Evolutionary conservation across 352 stramenopile species (phyloP), one percentile per base, ranked within the genome.

Genomic region (Pythium vanterpoolii): DNA sequence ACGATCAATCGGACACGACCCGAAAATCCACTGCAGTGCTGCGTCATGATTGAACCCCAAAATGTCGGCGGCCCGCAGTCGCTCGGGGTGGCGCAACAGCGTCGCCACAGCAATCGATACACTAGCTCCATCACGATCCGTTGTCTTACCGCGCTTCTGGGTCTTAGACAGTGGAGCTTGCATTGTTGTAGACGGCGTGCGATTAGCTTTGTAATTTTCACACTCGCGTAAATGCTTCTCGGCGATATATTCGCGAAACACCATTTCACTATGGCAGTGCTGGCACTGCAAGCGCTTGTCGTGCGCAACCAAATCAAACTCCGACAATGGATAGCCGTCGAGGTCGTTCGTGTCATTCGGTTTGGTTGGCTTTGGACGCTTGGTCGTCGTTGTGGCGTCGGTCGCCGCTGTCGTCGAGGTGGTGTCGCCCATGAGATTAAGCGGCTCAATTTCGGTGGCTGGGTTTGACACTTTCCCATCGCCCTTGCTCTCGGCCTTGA

Each of bases 21-120:
- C 62, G 24, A 63, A 64, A 18, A 69, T 51, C 62, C 62, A 69
- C 26, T 3, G 19, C 16, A 50, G 27, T 5, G 26, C 40, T 11
- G 34, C 5, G 9, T 59, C 38, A 7, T 48, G 44, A 34, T 63
- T 40, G 44, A 62, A 30, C 7, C 39, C 18, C 13, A 55, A 9
- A 13, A 68, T 43, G 3, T 61, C 45, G 1, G 24, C 3, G 4
- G 36, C 31, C 4, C n/a, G 40, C 14, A 60, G 26, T 3, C 47
- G 30, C 5, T 66, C 49, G 1, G 27, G 18, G 14, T 48, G 27
- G 24, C 46, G 56, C 27, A 45, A 13, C 26, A 19, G n/a, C 4
- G 14, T 30, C 26, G 5, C 14, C 8, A 4, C 33, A 11, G 26
- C n/a, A 1, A n/a, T 39, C 1, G 23, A 26, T n/a, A 42, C 38